Base-by-base conservation (phyloP, 148 eudicot genomes). In the Dysphania ambrosioides region DNA sequence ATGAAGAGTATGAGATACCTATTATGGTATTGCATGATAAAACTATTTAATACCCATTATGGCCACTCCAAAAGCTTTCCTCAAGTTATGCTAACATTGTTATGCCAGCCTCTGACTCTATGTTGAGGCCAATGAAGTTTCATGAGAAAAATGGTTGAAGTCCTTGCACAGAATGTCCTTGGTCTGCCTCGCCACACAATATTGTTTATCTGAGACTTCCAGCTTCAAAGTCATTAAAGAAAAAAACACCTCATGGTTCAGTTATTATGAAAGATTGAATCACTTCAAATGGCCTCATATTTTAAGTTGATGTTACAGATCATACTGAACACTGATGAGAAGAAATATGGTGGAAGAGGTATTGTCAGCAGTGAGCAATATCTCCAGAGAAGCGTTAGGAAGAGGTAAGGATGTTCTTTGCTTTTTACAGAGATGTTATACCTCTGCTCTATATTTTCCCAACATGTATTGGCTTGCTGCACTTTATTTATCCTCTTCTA, bases 291-390 rank as follows among this genome's bases (percentile, higher is more conserved):
- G 51, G 23, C 38, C 57, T 49, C 69, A 40, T 27, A 12, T 42
- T n/a, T 49, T 32, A 55, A 27, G n/a, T 13, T 75, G n/a, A 72
- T 81, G 53, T 38, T 67, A 72, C 90, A 95, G 99, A 79, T 95
- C 38, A 59, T 88, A 55, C 63, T 95, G 77, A 92, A 95, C 81
- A 85, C 97, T 5, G 97, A 95, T 84, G 97, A 95, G 78, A 83
- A 83, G 86, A 88, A 82, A 82, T 95, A 88, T 73, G 88, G 97
- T 55, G 99, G 99, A 77, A 84, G 83, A 88, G 93, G 87, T 79
- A 68, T 84, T 61, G 80, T 95, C 38, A 59, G 29, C 35, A 78
- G 71, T 61, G 87, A 90, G 40, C 87, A 92, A 66, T 88, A 90
- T 84, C 69, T 87, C 75, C 91, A 80, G 73, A 90, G 85, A 84